A percentile compares a stretch with the other conserved stretches of the same genome.
These are phyloP conservation scores for Aspergillus olivimuriae DNA, from an alignment of 495 filamentous ascomycete genomes.

Conservation along the genomic window DNA sequence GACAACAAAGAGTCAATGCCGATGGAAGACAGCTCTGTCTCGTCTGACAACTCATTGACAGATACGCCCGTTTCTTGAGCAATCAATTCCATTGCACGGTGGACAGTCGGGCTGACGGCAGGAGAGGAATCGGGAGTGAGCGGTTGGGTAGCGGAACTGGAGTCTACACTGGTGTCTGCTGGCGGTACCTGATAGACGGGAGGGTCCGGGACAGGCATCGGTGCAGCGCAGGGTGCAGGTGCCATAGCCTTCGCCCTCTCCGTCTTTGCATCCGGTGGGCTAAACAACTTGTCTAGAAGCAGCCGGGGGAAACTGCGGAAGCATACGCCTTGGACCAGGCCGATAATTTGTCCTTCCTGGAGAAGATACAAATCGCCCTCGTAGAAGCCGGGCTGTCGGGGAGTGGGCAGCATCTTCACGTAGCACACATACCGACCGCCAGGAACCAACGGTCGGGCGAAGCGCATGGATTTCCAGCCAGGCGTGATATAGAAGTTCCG, in stretches of 20 bases:
- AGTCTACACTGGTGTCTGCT: too few species aligned
- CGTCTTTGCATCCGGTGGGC: conserved; percentile 11
- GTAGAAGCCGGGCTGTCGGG: conserved; percentile 13
- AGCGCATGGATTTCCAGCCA: conserved; percentile 25
- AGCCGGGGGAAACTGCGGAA: conserved; percentile 28
- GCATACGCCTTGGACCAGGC: conserved; percentile 25
- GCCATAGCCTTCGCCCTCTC: background rate
- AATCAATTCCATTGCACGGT: conserved; percentile 3
- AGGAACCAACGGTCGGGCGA: conserved; percentile 21
- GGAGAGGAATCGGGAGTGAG: background rate
- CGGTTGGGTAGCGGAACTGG: background rate
- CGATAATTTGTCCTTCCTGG: conserved; percentile 20
- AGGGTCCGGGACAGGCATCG: background rate
- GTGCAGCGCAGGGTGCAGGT: background rate
- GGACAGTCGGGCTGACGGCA: conserved; percentile 2
- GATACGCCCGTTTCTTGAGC: conserved; percentile 10
- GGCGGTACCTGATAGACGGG: background rate
- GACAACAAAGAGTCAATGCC: conserved; percentile 30
- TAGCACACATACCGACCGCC: conserved; percentile 31
- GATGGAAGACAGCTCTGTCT: conserved; percentile 9
- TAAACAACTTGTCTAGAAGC: conserved; percentile 30
- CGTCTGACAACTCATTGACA: conserved; percentile 4
- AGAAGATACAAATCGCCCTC: conserved; percentile 38
- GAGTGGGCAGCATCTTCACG: conserved; percentile 31
- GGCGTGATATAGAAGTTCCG: conserved; percentile 31